Percentiles rank a stretch among this genome's conserved stretches.
phyloP scores from a whole-genome alignment of 495 filamentous ascomycete species.

The Barbatosphaeria neglecta region DNA sequence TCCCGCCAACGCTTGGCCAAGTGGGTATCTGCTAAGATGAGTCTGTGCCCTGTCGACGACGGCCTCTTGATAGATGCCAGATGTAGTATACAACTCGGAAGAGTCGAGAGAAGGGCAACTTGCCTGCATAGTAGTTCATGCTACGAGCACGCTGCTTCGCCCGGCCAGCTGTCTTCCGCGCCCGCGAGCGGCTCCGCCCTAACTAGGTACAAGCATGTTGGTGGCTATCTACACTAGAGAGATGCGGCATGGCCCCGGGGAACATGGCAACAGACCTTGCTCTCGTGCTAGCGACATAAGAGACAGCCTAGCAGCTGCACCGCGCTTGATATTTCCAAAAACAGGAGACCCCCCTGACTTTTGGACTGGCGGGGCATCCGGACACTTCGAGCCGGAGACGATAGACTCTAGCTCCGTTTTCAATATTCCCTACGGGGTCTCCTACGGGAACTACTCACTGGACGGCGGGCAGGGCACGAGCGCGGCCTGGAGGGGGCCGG shows the following conservation, averaged over 20 bases:
- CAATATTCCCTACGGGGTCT: too few relatives aligned
- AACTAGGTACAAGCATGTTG: too few relatives aligned
- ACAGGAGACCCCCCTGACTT: neutral
- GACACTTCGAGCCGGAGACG: neutral
- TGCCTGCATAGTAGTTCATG: neutral
- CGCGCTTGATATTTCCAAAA: neutral
- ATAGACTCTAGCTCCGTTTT: too few relatives aligned
- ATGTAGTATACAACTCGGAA: neutral
- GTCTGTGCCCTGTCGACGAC: neutral
- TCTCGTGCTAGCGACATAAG: neutral
- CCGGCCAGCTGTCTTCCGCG: too few relatives aligned
- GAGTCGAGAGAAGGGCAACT: neutral
- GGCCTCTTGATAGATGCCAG: too few relatives aligned
- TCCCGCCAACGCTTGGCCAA: neutral
- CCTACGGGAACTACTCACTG: neutral
- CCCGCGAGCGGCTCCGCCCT: too few relatives aligned
- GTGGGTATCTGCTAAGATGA: too few relatives aligned
- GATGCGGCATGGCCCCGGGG: neutral
- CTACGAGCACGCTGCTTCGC: neutral
- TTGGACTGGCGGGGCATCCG: neutral
- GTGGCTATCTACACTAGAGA: neutral
- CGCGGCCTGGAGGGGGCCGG: neutral
- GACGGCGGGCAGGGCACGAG: neutral
- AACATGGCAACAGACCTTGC: neutral
- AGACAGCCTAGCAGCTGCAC: too few relatives aligned